These are phyloP conservation scores for Cryptococcus deneoformans DNA, from an alignment of 1,284 basidiomycete genomes.

Conservation along the genomic window DNA sequence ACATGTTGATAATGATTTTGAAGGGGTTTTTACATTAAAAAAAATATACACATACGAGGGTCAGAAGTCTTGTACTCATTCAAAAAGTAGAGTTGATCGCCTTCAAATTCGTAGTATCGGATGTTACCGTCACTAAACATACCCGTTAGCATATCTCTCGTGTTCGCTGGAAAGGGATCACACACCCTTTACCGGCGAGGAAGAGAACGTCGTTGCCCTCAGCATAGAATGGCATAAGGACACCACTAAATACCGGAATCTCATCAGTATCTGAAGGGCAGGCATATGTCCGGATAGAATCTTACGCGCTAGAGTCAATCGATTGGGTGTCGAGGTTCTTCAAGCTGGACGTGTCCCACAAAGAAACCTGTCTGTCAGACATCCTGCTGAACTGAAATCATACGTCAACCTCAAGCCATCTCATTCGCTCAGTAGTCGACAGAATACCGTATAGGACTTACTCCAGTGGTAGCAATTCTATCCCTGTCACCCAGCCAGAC, in stretches of 20 bases:
- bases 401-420: background rate
- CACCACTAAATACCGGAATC: slow-evolving; percentile 55
- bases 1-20: background rate
- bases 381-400: slow-evolving; percentile 71
- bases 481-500: slow-evolving; percentile 89
- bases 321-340: slow-evolving; percentile 69
- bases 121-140: slow-evolving; percentile 78
- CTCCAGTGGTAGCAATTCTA: slow-evolving; percentile 83
- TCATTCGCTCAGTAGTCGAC: background rate
- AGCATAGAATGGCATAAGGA: slow-evolving; percentile 96
- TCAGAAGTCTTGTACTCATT: slow-evolving; percentile 87
- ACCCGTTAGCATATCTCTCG: background rate
- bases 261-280: background rate
- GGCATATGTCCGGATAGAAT: background rate
- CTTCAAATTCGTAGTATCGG: slow-evolving; percentile 92
- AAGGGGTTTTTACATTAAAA: background rate
- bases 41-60: slow-evolving; percentile 52
- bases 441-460: slow-evolving; percentile 14
- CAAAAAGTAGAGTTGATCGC: slow-evolving; percentile 74
- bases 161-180: slow-evolving; percentile 22
- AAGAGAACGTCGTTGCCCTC: slow-evolving; percentile 90
- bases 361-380: slow-evolving; percentile 82
- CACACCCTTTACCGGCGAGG: slow-evolving; percentile 64
- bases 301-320: slow-evolving; percentile 74
- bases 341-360: slow-evolving; percentile 80